These are phyloP conservation scores for Colletotrichum spinosum DNA, from an alignment of 2,329 filamentous ascomycete species.

Conservation along the genomic window DNA sequence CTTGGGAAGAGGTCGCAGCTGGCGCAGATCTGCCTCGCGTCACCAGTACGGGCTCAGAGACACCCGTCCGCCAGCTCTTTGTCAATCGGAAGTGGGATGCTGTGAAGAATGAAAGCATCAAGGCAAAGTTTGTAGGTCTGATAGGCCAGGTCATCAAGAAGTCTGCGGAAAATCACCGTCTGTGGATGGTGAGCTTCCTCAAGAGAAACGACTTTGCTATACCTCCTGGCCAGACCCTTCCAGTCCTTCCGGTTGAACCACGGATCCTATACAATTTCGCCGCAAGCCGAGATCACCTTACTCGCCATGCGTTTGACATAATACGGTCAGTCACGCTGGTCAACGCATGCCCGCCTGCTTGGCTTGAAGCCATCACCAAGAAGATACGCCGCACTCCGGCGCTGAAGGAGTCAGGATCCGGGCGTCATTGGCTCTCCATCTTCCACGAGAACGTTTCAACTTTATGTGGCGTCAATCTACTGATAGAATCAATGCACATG, in stretches of 20 bases:
- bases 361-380: slow-evolving; percentile 10
- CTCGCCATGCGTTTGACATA: slow-evolving; percentile 3
- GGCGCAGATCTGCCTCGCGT: slow-evolving; percentile 8
- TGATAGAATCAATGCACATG: slow-evolving; percentile 5
- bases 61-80: slow-evolving; percentile 7
- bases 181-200: slow-evolving; percentile 13
- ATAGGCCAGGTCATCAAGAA: not conserved
- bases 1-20: slow-evolving; percentile 6
- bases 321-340: not conserved
- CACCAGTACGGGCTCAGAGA: not conserved
- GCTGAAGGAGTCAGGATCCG: slow-evolving; percentile 16
- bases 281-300: not conserved
- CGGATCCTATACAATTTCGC: slow-evolving; percentile 3
- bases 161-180: slow-evolving; percentile 11
- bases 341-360: not conserved
- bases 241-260: not conserved
- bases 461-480: not conserved
- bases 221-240: not conserved
- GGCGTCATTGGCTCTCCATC: slow-evolving; percentile 13
- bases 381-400: not conserved
- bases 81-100: not conserved
- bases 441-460: not conserved
- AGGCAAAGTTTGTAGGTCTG: slow-evolving; percentile 3
- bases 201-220: slow-evolving; percentile 7
- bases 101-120: not conserved